Percentiles rank a stretch among this genome's conserved stretches.
These are phyloP conservation scores for Medicago lupulina DNA, from an alignment of 306 rosid genomes.

Conservation along the genomic window DNA sequence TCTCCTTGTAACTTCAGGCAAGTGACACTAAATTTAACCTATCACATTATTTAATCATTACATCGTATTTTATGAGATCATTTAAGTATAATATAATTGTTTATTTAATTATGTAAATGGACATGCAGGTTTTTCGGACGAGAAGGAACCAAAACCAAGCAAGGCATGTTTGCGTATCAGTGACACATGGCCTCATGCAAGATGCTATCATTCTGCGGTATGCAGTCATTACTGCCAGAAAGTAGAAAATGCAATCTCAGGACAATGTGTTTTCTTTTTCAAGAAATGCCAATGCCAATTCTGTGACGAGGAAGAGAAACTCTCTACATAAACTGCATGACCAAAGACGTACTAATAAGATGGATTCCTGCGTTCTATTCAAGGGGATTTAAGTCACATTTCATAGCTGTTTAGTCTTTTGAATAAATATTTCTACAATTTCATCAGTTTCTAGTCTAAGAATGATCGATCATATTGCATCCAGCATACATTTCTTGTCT, in stretches of 20 bases:
- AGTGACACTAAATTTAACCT: constrained; percentile 8
- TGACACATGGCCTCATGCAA: constrained; percentile 43
- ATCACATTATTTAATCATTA: neutral
- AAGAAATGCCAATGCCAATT: constrained; percentile 47
- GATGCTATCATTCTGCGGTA: constrained; percentile 41
- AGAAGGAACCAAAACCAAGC: constrained; percentile 1
- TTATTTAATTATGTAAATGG: neutral
- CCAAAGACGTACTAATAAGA: neutral
- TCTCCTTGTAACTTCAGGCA: constrained; percentile 43
- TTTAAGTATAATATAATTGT: neutral
- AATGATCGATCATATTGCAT: neutral
- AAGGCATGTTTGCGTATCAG: constrained; percentile 38
- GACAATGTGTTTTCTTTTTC: constrained; percentile 37
- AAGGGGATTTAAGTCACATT: neutral
- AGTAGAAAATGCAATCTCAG: constrained; percentile 42
- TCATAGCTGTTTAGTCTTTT: neutral
- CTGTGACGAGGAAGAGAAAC: constrained; percentile 25
- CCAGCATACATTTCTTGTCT: neutral
- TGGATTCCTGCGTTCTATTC: neutral
- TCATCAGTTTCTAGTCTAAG: neutral
- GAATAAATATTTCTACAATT: constrained; percentile 25
- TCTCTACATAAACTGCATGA: neutral
- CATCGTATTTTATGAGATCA: neutral
- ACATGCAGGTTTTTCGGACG: constrained; percentile 34
- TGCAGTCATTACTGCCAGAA: constrained; percentile 32